Base-by-base conservation (phyloP, 1,284 basidiomycete species). In the Fomitopsis betulina region DNA sequence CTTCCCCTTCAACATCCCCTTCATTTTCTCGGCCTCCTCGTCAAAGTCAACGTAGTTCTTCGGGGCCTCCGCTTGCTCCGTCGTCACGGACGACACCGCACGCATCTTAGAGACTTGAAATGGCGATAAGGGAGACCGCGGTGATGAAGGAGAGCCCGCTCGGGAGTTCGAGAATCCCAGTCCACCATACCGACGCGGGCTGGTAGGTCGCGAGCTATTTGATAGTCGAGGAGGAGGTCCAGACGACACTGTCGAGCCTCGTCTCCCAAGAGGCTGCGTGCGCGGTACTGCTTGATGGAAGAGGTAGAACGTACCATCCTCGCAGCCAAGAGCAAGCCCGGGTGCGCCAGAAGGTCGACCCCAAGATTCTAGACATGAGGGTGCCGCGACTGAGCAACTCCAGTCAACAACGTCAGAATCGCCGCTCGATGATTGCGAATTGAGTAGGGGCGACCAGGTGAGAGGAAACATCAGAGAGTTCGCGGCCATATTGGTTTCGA, bases 21-120 rank as follows among this genome's bases (percentile, higher is more conserved):
- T 89, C 60, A 92, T 76, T 63, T 83, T 85, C 57, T 84, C 86
- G 5, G 86, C 78, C 67, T 92, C 90, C 43, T 90, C 87, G 3
- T 91, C 89, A 58, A 84, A 90, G 65, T 92, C 89, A 3, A 91
- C 85, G 64, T 81, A 85, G 63, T 85, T 89, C 72, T 83, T 89
- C 0, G 87, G 84, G 1, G 87, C 87, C 68, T 89, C 85, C 0
- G 81, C 87, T 60, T 80, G 81, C 62, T 89, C 86, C 13, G 75
- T 75, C 3, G 83, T 87, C 7, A 92, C 73, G 2, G 84, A 85
- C 13, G 89, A 87, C 1, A 89, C 86, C 15, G 86, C 79, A 6
- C 81, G 78, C 37, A 86, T 78, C 54, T 81, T 78, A 19, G 72
- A 62, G 19, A 74, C 58, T n/a, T 68, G 68, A 55, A 76, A 71